Evolutionary conservation across 2,329 filamentous ascomycete species (phyloP).

Genomic region (Colletotrichum endophyticum): DNA sequence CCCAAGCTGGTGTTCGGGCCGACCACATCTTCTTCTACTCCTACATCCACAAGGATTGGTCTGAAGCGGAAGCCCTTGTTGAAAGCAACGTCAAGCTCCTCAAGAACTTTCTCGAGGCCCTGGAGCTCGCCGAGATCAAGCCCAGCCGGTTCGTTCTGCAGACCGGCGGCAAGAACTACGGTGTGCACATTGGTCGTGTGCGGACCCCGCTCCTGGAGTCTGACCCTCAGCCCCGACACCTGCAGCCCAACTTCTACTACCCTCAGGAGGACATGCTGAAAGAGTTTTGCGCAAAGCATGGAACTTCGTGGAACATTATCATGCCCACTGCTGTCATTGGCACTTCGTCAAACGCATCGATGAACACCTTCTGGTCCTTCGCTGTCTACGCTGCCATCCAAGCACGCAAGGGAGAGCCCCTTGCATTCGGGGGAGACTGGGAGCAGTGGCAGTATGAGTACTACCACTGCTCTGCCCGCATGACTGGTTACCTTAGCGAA

Average conservation of each 20-base stretch:
- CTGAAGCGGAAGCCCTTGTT: not conserved
- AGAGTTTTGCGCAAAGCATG: not conserved
- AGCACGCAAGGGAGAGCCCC: not conserved
- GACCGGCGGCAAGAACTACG: conserved; percentile 16
- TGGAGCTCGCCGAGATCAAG: not conserved
- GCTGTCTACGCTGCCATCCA: not conserved
- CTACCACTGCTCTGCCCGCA: not conserved
- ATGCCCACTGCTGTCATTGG: not conserved
- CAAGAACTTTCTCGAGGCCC: conserved; percentile 2
- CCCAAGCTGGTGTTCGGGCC: not conserved
- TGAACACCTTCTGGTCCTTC: not conserved
- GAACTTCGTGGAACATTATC: not conserved
- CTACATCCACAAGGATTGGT: conserved; percentile 9
- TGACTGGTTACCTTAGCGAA: not conserved
- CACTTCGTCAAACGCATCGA: not conserved
- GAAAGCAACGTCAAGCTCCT: not conserved
- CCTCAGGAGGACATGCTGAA: conserved; percentile 4
- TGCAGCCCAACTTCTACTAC: conserved; percentile 10
- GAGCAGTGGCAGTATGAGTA: not conserved
- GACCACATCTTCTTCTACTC: conserved; percentile 9
- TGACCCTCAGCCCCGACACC: not conserved
- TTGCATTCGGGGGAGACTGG: conserved; percentile 1
- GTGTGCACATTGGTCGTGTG: not conserved
- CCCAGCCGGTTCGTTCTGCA: conserved; percentile 1
- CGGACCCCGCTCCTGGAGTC: not conserved